Evolutionary conservation across 2,329 filamentous ascomycete species (phyloP).

Genomic region (Parascedosporium putredinis): DNA sequence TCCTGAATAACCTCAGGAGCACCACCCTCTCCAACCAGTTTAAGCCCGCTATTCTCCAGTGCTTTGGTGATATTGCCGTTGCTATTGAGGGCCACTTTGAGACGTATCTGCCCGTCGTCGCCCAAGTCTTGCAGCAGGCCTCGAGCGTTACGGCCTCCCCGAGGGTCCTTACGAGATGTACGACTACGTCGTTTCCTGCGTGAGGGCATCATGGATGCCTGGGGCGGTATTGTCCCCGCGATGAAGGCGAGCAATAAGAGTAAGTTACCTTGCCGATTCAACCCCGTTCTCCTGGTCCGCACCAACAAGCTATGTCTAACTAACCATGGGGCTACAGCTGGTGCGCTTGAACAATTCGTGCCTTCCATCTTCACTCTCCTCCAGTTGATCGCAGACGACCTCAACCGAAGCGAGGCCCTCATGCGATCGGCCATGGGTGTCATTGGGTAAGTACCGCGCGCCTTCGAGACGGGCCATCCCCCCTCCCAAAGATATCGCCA

Average conservation of each 20-base stretch:
- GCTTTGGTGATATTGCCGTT: conserved; percentile 94
- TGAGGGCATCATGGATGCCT: conserved; percentile 98
- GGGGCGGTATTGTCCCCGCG: conserved; percentile 91
- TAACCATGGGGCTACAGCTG: conserved; percentile 33
- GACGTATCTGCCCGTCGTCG: conserved; percentile 84
- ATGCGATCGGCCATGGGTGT: conserved; percentile 96
- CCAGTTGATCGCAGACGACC: conserved; percentile 67
- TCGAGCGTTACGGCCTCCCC: conserved; percentile 66
- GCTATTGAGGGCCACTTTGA: conserved; percentile 89
- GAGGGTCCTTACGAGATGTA: conserved; percentile 91
- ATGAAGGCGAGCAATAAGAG: conserved; percentile 77
- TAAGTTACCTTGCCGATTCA: conserved; percentile 33
- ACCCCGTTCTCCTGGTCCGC: too few species aligned
- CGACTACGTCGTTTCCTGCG: conserved; percentile 88
- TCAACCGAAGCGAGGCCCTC: conserved; percentile 81
- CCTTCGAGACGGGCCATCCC: background rate
- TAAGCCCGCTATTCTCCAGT: conserved; percentile 95
- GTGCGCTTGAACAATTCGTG: conserved; percentile 65
- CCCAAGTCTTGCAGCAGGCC: conserved; percentile 87
- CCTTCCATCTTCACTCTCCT: conserved; percentile 81
- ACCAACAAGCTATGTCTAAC: conserved; percentile 16
- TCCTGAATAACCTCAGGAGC: conserved; percentile 86
- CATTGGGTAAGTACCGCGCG: conserved; percentile 71
- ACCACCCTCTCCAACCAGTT: conserved; percentile 86
- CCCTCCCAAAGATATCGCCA: conserved; percentile 9